These are phyloP conservation scores for Cicer arietinum DNA, from an alignment of 306 rosid genomes.

Conservation along the genomic window DNA sequence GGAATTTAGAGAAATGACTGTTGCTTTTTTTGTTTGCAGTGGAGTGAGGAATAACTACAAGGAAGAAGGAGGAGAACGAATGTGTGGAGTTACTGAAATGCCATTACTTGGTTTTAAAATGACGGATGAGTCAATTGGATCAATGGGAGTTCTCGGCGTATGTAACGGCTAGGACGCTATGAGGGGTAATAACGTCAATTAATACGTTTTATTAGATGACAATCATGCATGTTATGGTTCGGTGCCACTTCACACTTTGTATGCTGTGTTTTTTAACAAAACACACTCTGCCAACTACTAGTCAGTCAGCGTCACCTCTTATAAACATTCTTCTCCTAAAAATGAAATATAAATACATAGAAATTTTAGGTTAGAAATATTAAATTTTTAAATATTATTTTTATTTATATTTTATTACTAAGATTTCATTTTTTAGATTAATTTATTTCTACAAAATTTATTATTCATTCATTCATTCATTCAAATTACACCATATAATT, in stretches of 20 bases:
- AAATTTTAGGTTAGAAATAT: too few relatives aligned
- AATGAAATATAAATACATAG: too few relatives aligned
- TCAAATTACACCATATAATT: too few relatives aligned
- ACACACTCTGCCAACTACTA: neutral
- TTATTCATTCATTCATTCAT: too few relatives aligned
- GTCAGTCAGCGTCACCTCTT: too few relatives aligned
- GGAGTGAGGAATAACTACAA: slow-evolving; percentile 48
- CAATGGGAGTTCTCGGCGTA: slow-evolving; percentile 3
- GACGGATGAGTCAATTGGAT: slow-evolving; percentile 32
- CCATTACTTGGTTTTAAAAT: slow-evolving; percentile 47
- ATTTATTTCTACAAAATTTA: too few relatives aligned
- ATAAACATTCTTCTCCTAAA: too few relatives aligned
- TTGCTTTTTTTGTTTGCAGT: slow-evolving; percentile 37
- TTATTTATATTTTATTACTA: too few relatives aligned
- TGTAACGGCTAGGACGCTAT: slow-evolving; percentile 81
- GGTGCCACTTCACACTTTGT: slow-evolving; percentile 44
- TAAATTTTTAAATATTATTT: too few relatives aligned
- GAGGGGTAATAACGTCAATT: slow-evolving; percentile 64
- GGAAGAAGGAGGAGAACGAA: slow-evolving; percentile 34
- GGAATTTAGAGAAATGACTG: neutral
- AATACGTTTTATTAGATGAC: slow-evolving; percentile 35
- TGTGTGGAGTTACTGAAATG: slow-evolving; percentile 43
- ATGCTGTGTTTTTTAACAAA: slow-evolving; percentile 20
- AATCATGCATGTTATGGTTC: slow-evolving; percentile 45
- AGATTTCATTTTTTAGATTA: too few relatives aligned